A percentile compares a stretch with the other conserved stretches of the same genome.
These are phyloP conservation scores for Ottelia alismoides DNA, from an alignment of 106 monocot species.

Conservation along the genomic window DNA sequence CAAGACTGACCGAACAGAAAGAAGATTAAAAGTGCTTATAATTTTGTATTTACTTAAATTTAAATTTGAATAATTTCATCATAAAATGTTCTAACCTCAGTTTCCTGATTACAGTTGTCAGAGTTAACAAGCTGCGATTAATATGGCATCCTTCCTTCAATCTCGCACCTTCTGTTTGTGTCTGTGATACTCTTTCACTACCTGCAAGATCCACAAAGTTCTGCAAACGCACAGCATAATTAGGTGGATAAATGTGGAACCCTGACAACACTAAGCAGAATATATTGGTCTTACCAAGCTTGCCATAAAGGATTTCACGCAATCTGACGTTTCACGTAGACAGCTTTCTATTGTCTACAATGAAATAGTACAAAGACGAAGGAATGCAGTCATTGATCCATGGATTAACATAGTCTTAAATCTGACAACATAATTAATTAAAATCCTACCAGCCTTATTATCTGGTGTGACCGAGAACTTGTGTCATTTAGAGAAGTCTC, in stretches of 20 bases:
- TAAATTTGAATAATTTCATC: no score
- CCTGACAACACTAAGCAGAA: no score
- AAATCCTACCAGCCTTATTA: conserved; percentile 77
- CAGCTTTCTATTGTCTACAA: conserved; percentile 75
- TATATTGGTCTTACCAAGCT: conserved; percentile 40
- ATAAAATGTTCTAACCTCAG: conserved; percentile 76
- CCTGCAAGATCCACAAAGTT: conserved; percentile 99
- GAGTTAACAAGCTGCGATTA: conserved; percentile 84
- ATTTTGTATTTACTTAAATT: no score
- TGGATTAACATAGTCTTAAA: no score
- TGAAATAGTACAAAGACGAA: background rate
- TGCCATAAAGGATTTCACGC: conserved; percentile 90
- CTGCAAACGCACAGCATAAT: conserved; percentile 24
- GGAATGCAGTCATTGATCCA: no score
- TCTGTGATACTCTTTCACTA: conserved; percentile 87
- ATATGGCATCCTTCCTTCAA: conserved; percentile 98
- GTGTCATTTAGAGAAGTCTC: conserved; percentile 92
- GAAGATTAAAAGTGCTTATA: no score
- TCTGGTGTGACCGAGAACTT: conserved; percentile 97
- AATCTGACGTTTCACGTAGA: conserved; percentile 57
- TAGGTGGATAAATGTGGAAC: background rate
- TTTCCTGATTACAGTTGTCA: conserved; percentile 93
- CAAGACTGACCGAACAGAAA: no score
- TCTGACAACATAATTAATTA: no score
- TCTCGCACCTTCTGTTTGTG: conserved; percentile 74